A percentile compares a stretch with the other conserved stretches of the same genome.
These are phyloP conservation scores for Coprinopsis sp. DNA, from an alignment of 768 basidiomycete genomes.

Conservation along the genomic window DNA sequence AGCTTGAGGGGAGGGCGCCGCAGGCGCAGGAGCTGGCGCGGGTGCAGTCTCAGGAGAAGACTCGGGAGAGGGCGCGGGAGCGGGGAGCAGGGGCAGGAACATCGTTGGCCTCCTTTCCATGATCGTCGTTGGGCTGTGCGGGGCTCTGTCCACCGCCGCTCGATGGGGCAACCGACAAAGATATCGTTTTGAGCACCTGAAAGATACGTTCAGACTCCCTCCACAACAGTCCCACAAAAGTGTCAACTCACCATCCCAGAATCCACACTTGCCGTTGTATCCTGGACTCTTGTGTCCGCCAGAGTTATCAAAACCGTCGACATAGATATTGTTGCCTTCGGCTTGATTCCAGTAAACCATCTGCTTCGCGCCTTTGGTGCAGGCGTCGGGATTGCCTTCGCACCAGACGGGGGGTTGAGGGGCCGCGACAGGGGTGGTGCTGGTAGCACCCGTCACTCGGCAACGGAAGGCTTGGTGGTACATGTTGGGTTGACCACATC, in stretches of 20 bases:
- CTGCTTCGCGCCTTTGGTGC: slow-evolving; percentile 48
- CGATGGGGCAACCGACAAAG: slow-evolving; percentile 1
- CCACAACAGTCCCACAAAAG: not conserved
- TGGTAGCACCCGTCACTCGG: slow-evolving; percentile 41
- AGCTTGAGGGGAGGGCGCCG: too few species aligned
- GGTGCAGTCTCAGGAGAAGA: too few species aligned
- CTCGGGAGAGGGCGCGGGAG: too few species aligned
- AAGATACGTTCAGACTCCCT: not conserved
- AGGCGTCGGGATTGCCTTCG: slow-evolving; percentile 37
- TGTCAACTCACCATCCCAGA: slow-evolving; percentile 35
- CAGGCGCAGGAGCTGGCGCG: too few species aligned
- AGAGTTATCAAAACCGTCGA: slow-evolving; percentile 34
- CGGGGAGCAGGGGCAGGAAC: too few species aligned
- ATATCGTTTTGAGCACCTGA: slow-evolving; percentile 11
- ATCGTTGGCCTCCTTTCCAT: not conserved
- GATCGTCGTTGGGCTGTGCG: not conserved
- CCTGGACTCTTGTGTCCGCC: slow-evolving; percentile 41
- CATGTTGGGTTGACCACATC: slow-evolving; percentile 53
- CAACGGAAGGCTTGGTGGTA: slow-evolving; percentile 45
- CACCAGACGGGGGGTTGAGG: slow-evolving; percentile 50
- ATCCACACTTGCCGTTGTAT: slow-evolving; percentile 48
- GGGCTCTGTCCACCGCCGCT: not conserved
- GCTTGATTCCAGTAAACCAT: slow-evolving; percentile 52
- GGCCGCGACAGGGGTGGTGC: slow-evolving; percentile 34
- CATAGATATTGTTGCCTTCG: slow-evolving; percentile 44